These are phyloP conservation scores for Rhodomyrtus tomentosa DNA, from an alignment of 345 rosid species.

Conservation along the genomic window DNA sequence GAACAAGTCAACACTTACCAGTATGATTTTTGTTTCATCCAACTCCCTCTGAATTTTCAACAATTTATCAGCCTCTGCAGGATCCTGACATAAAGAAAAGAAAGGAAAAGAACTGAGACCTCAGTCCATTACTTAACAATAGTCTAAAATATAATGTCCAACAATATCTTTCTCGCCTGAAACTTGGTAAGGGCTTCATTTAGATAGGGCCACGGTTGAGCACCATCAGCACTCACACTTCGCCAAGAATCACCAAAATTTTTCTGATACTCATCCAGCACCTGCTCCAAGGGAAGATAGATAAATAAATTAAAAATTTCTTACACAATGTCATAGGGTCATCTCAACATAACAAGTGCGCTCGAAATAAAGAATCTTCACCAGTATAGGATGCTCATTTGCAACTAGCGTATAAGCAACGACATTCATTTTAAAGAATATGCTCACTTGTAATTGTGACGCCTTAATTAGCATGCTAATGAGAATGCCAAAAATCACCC, in stretches of 20 bases:
- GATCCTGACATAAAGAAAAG: slow-evolving; percentile 45
- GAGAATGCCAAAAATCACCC: not conserved
- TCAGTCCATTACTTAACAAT: not conserved
- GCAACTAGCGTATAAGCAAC: not conserved
- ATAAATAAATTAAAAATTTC: not conserved
- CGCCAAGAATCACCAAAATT: slow-evolving; percentile 86
- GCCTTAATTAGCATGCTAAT: not conserved
- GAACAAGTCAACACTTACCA: slow-evolving; percentile 37
- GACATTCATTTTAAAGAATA: not conserved
- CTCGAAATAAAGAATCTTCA: not conserved
- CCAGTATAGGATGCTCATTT: not conserved
- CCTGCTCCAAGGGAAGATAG: slow-evolving; percentile 20
- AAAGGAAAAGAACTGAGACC: not conserved
- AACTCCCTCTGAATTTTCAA: slow-evolving; percentile 95
- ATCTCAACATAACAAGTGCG: not conserved
- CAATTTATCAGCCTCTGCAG: slow-evolving; percentile 95
- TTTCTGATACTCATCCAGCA: slow-evolving; percentile 89
- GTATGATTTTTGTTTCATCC: slow-evolving; percentile 98
- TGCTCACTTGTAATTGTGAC: not conserved
- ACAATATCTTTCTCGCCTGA: slow-evolving; percentile 34
- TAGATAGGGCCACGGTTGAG: slow-evolving; percentile 76
- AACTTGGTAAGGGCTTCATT: slow-evolving; percentile 65
- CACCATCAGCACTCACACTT: slow-evolving; percentile 43
- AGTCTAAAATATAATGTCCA: not conserved
- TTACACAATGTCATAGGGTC: not conserved